Base-by-base conservation (phyloP, 2,329 filamentous ascomycete genomes). In the Alternaria viburni region DNA sequence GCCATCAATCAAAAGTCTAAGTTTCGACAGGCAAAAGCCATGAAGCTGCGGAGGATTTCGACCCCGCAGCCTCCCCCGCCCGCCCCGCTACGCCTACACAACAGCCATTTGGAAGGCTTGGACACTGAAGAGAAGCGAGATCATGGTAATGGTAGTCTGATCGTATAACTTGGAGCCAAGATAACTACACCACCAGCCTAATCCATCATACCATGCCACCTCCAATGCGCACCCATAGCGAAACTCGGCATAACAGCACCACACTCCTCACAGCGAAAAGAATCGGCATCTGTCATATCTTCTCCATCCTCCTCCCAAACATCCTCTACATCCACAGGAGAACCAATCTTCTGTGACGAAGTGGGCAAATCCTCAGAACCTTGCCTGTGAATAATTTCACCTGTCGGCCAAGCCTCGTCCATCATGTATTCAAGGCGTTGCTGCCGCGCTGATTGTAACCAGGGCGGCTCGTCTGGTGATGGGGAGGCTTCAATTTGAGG, bases 221-320 rank as follows among this genome's bases (percentile, higher is more conserved):
- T 81, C 43, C 80, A 74, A 72, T 91, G 89, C 5, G 88, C 88
- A 6, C 81, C 71, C 75, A 88, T 81, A 6, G 88, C 88, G 77
- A 90, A 91, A 1, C 76, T 54, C 5, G 88, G 88, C 68, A 90
- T 84, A 4, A 75, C 67, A 54, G 86, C 81, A 10, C 85, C 86
- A 64, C 89, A 90, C 10, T 81, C 68, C 3, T 80, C 80, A 77
- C 84, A 87, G 21, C 69, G 68, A 61, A 80, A 82, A 26, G 75
- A 69, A 12, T 75, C 74, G 17, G 51, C 67, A 45, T 72, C 74
- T 13, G 72, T 57, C 54, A 76, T 74, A 10, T 77, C 76, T 15
- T 76, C 75, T 6, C 79, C 78, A 12, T 79, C 78, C 51, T 71
- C 75, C n/a, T 73, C 68, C 70, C 71, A 77, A 1, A 49, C 26